Base-by-base conservation (phyloP, 345 rosid species). In the Barbarea vulgaris region DNA sequence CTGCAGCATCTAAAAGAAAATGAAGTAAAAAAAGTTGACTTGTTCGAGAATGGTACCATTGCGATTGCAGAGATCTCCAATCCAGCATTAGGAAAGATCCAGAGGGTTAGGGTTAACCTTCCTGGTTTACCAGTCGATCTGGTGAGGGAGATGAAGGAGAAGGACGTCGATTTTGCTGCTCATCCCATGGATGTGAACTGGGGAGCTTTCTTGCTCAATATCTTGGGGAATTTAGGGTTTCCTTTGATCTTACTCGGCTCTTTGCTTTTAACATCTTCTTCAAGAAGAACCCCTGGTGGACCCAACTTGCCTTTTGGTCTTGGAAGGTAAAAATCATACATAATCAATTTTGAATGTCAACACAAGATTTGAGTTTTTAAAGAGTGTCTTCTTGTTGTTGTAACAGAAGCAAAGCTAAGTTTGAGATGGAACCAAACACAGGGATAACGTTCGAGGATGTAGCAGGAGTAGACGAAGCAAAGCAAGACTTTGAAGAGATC, bases 391-490 rank as follows among this genome's bases (percentile, higher is more conserved):
- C 42, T 24, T 24, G 25, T 75, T 72, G 76, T 12, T n/a, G n/a
- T n/a, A 51, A 62, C 62, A 85, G 97, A 79, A 87, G 86, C 86
- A 89, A 91, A 78, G 90, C 97, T 55, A 91, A 85, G 78, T 85
- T 91, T 79, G 78, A 87, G 84, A 88, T 89, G 91, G 91, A 91
- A 39, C 90, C 93, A 5, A 91, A 86, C 68, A 89, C 91, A 1
- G 91, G 90, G 67, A 84, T 86, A 36, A 91, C 97, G 22, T 89
- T 91, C 48, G 79, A 87, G 24, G 97, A 91, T 47, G 90, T 89
- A 50, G 97, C 91, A 12, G 97, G 95, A 72, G 87, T 87, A 18
- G 97, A 89, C 66, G 95, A 91, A 85, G 97, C 89, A n/a, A 89
- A 86, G 77, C 87, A 89, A 80, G 97, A 91, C 66, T 86, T 87